A percentile compares a stretch with the other conserved stretches of the same genome.
phyloP scores from a whole-genome alignment of 768 basidiomycete species.

The Tulasnella sp. region DNA sequence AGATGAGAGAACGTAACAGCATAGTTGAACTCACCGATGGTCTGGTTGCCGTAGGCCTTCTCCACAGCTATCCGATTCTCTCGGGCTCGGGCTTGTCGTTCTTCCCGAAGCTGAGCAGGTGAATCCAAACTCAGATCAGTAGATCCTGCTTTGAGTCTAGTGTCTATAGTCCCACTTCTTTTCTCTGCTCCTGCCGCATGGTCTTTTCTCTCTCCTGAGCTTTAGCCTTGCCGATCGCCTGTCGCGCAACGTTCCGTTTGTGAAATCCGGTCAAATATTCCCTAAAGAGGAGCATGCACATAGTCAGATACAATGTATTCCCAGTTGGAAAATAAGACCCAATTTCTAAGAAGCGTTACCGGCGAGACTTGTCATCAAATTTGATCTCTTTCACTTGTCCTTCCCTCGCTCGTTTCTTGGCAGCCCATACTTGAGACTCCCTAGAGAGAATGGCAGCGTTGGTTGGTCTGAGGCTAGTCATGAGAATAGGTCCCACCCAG shows the following conservation, averaged over 20 bases:
- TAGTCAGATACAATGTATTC: not conserved
- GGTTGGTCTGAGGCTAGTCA: constrained; percentile 20
- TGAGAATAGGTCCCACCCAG: not conserved
- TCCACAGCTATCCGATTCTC: constrained; percentile 74
- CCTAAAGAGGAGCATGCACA: constrained; percentile 32
- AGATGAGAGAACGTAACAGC: not conserved
- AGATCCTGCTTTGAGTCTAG: not conserved
- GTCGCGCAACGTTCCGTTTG: constrained; percentile 79
- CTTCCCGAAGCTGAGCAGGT: constrained; percentile 53
- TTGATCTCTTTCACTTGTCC: constrained; percentile 68
- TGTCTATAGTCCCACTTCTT: constrained; percentile 48
- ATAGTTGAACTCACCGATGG: not conserved
- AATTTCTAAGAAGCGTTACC: constrained; percentile 32
- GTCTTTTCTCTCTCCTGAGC: constrained; percentile 69
- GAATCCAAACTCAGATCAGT: not conserved
- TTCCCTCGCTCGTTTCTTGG: constrained; percentile 54
- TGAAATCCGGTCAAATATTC: constrained; percentile 90
- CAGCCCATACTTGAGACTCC: constrained; percentile 50
- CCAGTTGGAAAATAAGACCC: not conserved
- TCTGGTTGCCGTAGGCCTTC: constrained; percentile 34
- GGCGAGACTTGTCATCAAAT: constrained; percentile 79
- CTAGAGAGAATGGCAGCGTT: constrained; percentile 51
- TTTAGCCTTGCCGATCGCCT: constrained; percentile 62
- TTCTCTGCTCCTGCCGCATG: constrained; percentile 58
- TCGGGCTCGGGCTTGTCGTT: constrained; percentile 63